Conservation (phyloP, 345 rosid species). For the Capsella bursapastoris region DNA sequence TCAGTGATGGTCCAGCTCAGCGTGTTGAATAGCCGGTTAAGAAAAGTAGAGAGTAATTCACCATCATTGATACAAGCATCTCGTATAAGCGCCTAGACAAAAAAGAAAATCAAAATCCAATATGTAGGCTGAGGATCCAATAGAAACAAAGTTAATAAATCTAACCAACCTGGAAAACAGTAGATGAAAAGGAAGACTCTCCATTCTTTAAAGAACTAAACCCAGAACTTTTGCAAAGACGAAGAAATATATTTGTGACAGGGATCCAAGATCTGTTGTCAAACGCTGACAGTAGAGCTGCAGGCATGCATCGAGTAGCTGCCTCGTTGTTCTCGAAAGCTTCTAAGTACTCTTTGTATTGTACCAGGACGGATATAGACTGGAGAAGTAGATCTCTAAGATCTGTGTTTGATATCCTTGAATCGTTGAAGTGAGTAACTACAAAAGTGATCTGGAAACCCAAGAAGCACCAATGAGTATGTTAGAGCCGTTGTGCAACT, state of each 20-base stretch:
- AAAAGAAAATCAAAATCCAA: neutral
- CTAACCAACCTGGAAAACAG: constrained; percentile 75
- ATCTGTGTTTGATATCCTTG: constrained; percentile 87
- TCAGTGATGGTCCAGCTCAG: constrained; percentile 99
- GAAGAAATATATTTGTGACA: constrained; percentile 86
- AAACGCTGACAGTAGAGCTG: constrained; percentile 80
- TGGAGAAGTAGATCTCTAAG: constrained; percentile 95
- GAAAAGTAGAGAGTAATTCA: constrained; percentile 81
- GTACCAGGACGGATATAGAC: constrained; percentile 89
- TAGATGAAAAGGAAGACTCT: constrained; percentile 81
- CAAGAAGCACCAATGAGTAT: constrained; percentile 21
- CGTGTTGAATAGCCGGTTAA: constrained; percentile 91
- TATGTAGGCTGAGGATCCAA: constrained; percentile 16
- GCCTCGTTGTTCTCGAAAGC: constrained; percentile 89
- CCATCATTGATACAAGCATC: constrained; percentile 76
- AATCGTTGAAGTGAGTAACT: constrained; percentile 87
- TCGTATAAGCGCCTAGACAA: constrained; percentile 64
- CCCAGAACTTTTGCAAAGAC: constrained; percentile 84
- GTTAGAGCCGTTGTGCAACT: constrained; percentile 8
- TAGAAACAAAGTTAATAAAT: constrained; percentile 12
- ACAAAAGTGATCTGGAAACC: constrained; percentile 80
- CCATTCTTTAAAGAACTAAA: constrained; percentile 83
- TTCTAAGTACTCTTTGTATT: constrained; percentile 81
- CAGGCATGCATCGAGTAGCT: constrained; percentile 77
- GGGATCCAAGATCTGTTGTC: constrained; percentile 98